These are phyloP conservation scores for Heritiera littoralis DNA, from an alignment of 345 rosid species.

Conservation along the genomic window DNA sequence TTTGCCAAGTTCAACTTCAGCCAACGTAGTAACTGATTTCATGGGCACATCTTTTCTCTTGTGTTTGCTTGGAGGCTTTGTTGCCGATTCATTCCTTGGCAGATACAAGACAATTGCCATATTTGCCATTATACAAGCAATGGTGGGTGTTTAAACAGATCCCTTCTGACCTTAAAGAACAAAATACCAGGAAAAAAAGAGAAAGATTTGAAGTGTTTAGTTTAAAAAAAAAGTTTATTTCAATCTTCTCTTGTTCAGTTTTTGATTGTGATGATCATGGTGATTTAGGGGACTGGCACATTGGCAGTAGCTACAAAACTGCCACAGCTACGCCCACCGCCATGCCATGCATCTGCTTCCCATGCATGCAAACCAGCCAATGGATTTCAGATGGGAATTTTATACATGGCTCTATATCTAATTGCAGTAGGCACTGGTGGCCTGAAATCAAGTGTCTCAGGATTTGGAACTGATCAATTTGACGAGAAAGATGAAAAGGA, in stretches of 20 bases:
- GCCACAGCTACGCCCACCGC: slow-evolving; percentile 68
- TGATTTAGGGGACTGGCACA: slow-evolving; percentile 68
- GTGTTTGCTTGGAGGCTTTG: slow-evolving; percentile 70
- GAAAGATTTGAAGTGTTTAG: background rate
- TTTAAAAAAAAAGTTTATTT: background rate
- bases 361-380: slow-evolving; percentile 53
- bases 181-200: background rate
- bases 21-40: slow-evolving; percentile 67
- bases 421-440: slow-evolving; percentile 75
- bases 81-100: slow-evolving; percentile 72
- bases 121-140: slow-evolving; percentile 57
- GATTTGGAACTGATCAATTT: slow-evolving; percentile 69
- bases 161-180: background rate
- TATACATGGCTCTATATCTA: slow-evolving; percentile 55
- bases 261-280: background rate
- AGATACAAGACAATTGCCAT: slow-evolving; percentile 71
- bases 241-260: background rate
- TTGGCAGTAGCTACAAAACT: slow-evolving; percentile 59
- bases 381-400: slow-evolving; percentile 68
- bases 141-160: slow-evolving; percentile 41
- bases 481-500: slow-evolving; percentile 60
- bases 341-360: slow-evolving; percentile 40
- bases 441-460: slow-evolving; percentile 71
- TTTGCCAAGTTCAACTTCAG: slow-evolving; percentile 62
- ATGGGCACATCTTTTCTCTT: slow-evolving; percentile 69